Conservation (phyloP, 441 rosid species). For the Brassica hybrid region DNA sequence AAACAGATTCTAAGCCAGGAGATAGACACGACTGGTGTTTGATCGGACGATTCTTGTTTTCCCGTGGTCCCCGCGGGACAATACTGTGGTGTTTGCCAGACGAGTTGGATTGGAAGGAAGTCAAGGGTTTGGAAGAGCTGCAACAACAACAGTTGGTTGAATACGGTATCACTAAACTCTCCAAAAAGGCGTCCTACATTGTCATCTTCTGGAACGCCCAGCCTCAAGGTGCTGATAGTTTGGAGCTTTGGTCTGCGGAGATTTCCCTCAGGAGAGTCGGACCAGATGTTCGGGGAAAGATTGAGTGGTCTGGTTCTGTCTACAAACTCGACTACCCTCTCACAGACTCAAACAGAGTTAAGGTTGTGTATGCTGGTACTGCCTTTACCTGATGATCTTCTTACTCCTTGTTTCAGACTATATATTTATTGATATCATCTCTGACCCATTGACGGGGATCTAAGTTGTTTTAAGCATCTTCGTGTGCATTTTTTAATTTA, state of each 20-base stretch:
- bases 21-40: neutral
- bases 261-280: neutral
- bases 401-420: neutral
- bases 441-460: neutral
- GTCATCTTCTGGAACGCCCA: neutral
- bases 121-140: constrained; percentile 3
- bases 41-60: too few species aligned
- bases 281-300: neutral
- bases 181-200: neutral
- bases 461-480: neutral
- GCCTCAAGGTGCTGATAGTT: neutral
- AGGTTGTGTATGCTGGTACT: neutral
- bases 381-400: neutral
- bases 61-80: neutral
- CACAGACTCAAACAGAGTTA: neutral
- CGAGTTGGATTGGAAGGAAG: constrained; percentile 1
- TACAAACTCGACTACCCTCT: constrained; percentile 3
- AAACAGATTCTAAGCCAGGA: neutral
- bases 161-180: neutral
- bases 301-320: neutral
- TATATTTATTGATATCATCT: neutral
- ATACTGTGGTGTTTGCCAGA: neutral
- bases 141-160: neutral
- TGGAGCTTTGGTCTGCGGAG: constrained; percentile 1
- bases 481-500: neutral